Base-by-base conservation (phyloP, 2,329 filamentous ascomycete genomes). In the Furcasterigmium furcatum region DNA sequence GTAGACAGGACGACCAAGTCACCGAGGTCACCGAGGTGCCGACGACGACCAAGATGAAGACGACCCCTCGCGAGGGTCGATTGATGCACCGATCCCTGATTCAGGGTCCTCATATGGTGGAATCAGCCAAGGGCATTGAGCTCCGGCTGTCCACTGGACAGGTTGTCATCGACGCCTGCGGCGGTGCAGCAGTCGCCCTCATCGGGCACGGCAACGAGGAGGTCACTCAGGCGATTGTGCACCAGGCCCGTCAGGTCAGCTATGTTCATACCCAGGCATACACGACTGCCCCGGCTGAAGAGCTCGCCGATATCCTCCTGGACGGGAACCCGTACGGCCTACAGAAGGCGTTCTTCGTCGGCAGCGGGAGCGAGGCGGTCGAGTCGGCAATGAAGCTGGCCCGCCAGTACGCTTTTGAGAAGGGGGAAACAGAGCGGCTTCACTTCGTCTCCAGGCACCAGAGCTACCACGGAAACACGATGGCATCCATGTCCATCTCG, bases 391-490 rank as follows among this genome's bases (percentile, higher is more conserved):
- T 77, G 42, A 78, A 79, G 50, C 54, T 76, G 4, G 71, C 72
- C 0, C 57, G 68, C 8, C 74, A 79, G 51, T 78, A 75, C 51
- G 72, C 64, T 50, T 57, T 65, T 16, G 72, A 76, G 41, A 57
- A 56, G 4, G 60, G 61, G 9, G 54, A 70, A 44, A 53, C 61
- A 2, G 44, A 67, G 45, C 58, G 72, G 4, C 52, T 59, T 5
- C 62, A 67, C 38, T 67, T 74, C 49, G 69, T 79, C n/a, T 60
- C 66, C 0, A 57, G 74, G 3, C 58, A 62, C 18, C 70, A 74
- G 49, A 65, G 60, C 5, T 78, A 77, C 47, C 75, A 79, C 53
- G 73, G 75, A 6, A 76, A 72, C 46, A 77, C 73, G 0, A 59
- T 76, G 10, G 73, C 71, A 0, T 60, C 72, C 1, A 61, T 77